These are phyloP conservation scores for Tirmania nivea DNA, from an alignment of 495 filamentous ascomycete species.

Conservation along the genomic window DNA sequence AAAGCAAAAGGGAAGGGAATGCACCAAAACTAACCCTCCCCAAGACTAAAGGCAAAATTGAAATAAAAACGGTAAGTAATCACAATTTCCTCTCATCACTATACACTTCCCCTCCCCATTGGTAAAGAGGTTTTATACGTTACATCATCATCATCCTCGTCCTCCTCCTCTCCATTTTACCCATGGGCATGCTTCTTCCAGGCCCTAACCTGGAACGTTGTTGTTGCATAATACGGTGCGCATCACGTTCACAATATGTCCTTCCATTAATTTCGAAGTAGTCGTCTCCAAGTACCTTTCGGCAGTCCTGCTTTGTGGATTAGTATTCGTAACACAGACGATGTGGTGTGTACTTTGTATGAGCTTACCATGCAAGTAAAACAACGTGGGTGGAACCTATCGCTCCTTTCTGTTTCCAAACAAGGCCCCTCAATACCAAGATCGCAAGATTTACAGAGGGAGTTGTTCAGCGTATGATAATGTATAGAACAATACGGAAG, in stretches of 20 bases:
- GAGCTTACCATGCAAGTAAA: slow-evolving; percentile 55
- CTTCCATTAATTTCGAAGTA: slow-evolving; percentile 47
- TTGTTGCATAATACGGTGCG: slow-evolving; percentile 36
- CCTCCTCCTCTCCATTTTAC: slow-evolving; percentile 49
- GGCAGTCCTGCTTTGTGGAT: slow-evolving; percentile 17
- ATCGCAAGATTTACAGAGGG: slow-evolving; percentile 58
- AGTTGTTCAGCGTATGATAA: slow-evolving; percentile 80
- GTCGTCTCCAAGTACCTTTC: slow-evolving; percentile 14
- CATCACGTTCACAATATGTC: slow-evolving; percentile 71
- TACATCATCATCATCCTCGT: slow-evolving; percentile 79
- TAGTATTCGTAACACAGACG: slow-evolving; percentile 40
- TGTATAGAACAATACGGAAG: slow-evolving; percentile 76
- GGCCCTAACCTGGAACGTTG: slow-evolving; percentile 11
- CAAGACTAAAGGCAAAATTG: too few species aligned
- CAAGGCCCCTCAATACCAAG: slow-evolving; percentile 84
- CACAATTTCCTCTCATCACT: not conserved
- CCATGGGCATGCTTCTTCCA: slow-evolving; percentile 8
- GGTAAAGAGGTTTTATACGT: slow-evolving; percentile 4
- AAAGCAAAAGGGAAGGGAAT: too few species aligned
- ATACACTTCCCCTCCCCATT: not conserved
- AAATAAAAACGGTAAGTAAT: too few species aligned
- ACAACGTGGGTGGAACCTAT: slow-evolving; percentile 72
- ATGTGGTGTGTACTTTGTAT: slow-evolving; percentile 1
- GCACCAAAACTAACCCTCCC: too few species aligned
- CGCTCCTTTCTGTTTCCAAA: slow-evolving; percentile 55